Conservation (phyloP, 371 early-diverging fungal genomes). For the Entomophthora muscae region DNA sequence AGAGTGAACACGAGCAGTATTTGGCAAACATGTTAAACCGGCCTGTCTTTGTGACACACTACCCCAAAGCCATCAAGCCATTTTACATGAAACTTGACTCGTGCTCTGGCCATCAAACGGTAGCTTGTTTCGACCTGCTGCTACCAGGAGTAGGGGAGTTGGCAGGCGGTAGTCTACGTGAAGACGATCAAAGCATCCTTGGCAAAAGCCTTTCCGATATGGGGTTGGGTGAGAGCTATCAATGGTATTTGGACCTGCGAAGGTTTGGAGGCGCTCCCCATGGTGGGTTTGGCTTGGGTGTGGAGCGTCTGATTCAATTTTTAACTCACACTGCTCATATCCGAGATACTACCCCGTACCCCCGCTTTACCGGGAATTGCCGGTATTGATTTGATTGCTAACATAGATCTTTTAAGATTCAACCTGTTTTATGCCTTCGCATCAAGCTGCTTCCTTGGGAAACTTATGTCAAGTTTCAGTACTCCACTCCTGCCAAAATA, state of each 20-base stretch:
- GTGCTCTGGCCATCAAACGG: slow-evolving; percentile 27
- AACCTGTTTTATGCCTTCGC: too few species aligned
- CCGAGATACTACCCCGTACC: slow-evolving; percentile 68
- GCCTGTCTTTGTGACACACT: slow-evolving; percentile 85
- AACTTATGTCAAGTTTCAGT: too few species aligned
- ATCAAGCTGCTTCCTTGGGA: too few species aligned
- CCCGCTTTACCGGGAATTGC: slow-evolving; percentile 38
- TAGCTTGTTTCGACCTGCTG: slow-evolving; percentile 71
- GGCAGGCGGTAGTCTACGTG: slow-evolving; percentile 78
- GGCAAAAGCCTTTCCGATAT: slow-evolving; percentile 39
- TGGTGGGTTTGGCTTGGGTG: slow-evolving; percentile 87
- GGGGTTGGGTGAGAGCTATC: slow-evolving; percentile 26
- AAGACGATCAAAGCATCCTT: slow-evolving; percentile 39
- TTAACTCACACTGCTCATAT: slow-evolving; percentile 68
- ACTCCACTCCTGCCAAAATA: too few species aligned
- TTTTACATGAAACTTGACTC: slow-evolving; percentile 73
- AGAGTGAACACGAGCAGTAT: slow-evolving; percentile 78
- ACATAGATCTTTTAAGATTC: too few species aligned
- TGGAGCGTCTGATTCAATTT: slow-evolving; percentile 65
- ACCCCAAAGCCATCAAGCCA: slow-evolving; percentile 65
- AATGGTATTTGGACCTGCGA: slow-evolving; percentile 81
- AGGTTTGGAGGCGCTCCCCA: slow-evolving; percentile 71
- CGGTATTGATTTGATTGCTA: slow-evolving; percentile 9
- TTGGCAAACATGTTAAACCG: slow-evolving; percentile 39
- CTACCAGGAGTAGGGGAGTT: slow-evolving; percentile 82